Conservation (phyloP, 352 stramenopile genomes). For the Elongisporangium prolatum region DNA sequence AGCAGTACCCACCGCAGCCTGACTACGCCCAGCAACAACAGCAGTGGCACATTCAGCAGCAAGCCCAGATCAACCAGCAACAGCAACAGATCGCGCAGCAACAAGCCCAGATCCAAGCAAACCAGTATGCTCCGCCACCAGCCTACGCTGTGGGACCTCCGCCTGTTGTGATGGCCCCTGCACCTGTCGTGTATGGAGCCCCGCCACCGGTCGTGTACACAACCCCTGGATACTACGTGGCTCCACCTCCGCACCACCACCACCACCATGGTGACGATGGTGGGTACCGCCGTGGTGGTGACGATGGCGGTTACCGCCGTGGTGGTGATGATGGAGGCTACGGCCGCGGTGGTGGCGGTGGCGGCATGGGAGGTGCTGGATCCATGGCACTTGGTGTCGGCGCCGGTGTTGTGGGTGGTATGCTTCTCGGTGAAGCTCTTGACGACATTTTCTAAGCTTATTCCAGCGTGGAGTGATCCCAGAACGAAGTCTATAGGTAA, state of each 20-base stretch:
- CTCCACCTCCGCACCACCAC: slow-evolving; percentile 17
- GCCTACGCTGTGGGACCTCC: slow-evolving; percentile 20
- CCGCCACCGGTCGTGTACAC: slow-evolving; percentile 23
- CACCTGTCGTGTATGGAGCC: slow-evolving; percentile 21
- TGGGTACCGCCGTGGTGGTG: slow-evolving; percentile 12
- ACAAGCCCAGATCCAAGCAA: neutral
- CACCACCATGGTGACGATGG: slow-evolving; percentile 23
- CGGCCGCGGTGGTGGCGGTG: slow-evolving; percentile 12
- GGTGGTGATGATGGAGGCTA: slow-evolving; percentile 9
- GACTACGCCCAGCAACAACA: slow-evolving; percentile 4
- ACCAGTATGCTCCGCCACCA: slow-evolving; percentile 20
- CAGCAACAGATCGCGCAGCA: slow-evolving; percentile 28
- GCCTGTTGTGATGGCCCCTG: slow-evolving; percentile 21
- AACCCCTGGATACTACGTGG: slow-evolving; percentile 11
- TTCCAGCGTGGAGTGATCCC: neutral
- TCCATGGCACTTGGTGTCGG: slow-evolving; percentile 67
- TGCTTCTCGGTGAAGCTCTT: slow-evolving; percentile 69
- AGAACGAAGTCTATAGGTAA: neutral
- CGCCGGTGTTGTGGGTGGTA: slow-evolving; percentile 63
- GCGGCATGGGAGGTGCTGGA: slow-evolving; percentile 26
- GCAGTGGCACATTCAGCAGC: slow-evolving; percentile 9
- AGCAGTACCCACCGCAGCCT: slow-evolving; percentile 24
- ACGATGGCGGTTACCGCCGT: slow-evolving; percentile 2
- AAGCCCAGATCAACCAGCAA: slow-evolving; percentile 25
- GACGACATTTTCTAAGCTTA: slow-evolving; percentile 48